Conservation (phyloP, 306 rosid species). For the Crotalaria pallida region DNA sequence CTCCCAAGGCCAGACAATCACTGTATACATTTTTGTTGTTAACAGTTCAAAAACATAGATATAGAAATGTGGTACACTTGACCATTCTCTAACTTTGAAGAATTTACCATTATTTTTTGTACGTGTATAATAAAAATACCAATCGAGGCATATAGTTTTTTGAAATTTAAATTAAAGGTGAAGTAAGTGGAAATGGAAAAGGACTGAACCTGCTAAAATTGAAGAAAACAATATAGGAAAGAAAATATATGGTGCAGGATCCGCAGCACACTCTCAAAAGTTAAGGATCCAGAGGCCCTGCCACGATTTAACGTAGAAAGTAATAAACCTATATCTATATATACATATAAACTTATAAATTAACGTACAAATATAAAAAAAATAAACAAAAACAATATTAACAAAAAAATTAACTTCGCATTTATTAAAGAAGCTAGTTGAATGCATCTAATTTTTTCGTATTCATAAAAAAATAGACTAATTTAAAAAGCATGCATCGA, state of each 20-base stretch:
- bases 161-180: slow-evolving; percentile 72
- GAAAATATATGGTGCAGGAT: slow-evolving; percentile 7
- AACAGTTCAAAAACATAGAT: slow-evolving; percentile 20
- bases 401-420: no score
- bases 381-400: no score
- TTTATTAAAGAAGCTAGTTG: no score
- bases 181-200: slow-evolving; percentile 45
- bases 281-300: not conserved
- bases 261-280: slow-evolving; percentile 33
- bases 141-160: not conserved
- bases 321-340: no score
- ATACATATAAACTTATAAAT: no score
- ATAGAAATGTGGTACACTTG: slow-evolving; percentile 25
- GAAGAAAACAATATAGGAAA: not conserved
- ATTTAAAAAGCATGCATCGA: no score
- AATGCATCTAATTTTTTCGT: no score
- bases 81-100: slow-evolving; percentile 15
- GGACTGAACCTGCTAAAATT: slow-evolving; percentile 36
- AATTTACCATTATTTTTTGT: not conserved
- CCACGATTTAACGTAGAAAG: slow-evolving; percentile 8
- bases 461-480: no score
- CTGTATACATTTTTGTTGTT: slow-evolving; percentile 13
- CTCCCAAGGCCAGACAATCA: slow-evolving; percentile 32
- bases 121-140: not conserved
- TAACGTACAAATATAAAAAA: no score